These are phyloP conservation scores for Elsinoe batatas DNA, from an alignment of 2,329 filamentous ascomycete genomes.

Conservation along the genomic window DNA sequence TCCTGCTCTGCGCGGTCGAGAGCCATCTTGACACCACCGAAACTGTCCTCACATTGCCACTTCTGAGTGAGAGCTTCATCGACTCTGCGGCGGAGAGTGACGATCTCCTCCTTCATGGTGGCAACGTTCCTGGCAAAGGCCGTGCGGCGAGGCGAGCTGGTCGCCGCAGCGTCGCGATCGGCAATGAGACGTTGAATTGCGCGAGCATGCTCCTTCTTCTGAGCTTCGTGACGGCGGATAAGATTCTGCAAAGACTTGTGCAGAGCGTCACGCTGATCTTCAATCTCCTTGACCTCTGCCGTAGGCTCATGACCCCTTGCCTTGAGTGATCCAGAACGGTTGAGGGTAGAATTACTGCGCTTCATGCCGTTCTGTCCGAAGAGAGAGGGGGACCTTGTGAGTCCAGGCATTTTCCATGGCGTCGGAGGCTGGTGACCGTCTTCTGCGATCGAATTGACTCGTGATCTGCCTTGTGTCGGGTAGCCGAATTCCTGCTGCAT, in stretches of 20 bases:
- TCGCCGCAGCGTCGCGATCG: conserved; percentile 62
- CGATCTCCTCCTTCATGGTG: conserved; percentile 73
- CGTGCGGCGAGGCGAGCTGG: conserved; percentile 58
- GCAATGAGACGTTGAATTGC: conserved; percentile 65
- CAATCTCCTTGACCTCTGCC: conserved; percentile 81
- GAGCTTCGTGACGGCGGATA: conserved; percentile 73
- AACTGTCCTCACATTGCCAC: conserved; percentile 87
- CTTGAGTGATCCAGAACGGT: conserved; percentile 28
- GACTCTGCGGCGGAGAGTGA: conserved; percentile 70
- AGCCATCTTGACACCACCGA: conserved; percentile 87
- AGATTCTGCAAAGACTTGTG: conserved; percentile 79
- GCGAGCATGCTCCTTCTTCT: conserved; percentile 75
- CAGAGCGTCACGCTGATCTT: conserved; percentile 84
- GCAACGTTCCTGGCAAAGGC: conserved; percentile 79
- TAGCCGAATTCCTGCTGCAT: conserved; percentile 71
- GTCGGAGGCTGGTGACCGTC: conserved; percentile 28
- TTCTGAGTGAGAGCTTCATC: conserved; percentile 94
- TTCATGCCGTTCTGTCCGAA: conserved; percentile 40
- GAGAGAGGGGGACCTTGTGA: conserved; percentile 46
- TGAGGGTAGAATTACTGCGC: conserved; percentile 21
- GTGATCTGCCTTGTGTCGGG: conserved; percentile 18
- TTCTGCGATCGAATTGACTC: conserved; percentile 53
- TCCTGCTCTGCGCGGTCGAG: conserved; percentile 91
- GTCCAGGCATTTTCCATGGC: conserved; percentile 24
- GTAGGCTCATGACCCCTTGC: conserved; percentile 34